phyloP scores from a whole-genome alignment of 805 yeast genomes.

The Cyberlindnera xylosilytica region DNA sequence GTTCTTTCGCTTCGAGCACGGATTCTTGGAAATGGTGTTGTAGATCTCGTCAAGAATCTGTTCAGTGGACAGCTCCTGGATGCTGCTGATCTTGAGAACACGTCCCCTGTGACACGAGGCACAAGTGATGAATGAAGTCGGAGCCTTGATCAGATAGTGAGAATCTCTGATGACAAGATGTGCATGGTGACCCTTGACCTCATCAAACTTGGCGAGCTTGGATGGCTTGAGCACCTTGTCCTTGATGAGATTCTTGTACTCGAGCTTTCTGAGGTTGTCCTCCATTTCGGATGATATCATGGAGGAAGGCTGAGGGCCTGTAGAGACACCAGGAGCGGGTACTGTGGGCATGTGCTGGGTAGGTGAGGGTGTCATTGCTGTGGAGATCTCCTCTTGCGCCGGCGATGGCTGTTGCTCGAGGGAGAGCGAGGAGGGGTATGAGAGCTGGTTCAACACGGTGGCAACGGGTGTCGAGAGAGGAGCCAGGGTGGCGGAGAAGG shows the following conservation, averaged over 20 bases:
- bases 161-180: constrained; percentile 30
- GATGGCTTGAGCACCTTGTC: constrained; percentile 28
- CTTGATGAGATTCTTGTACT: constrained; percentile 26
- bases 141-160: constrained; percentile 24
- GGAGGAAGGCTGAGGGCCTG: too few species aligned
- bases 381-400: too few species aligned
- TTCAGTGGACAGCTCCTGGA: constrained; percentile 21
- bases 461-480: neutral
- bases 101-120: constrained; percentile 29
- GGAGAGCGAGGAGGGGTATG: constrained; percentile 1
- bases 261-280: constrained; percentile 21
- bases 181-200: constrained; percentile 22
- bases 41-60: constrained; percentile 24
- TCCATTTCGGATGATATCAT: constrained; percentile 8
- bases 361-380: too few species aligned
- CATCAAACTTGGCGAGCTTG: constrained; percentile 16
- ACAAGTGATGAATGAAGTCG: constrained; percentile 28
- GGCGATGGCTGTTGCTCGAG: too few species aligned
- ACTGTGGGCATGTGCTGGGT: neutral
- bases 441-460: constrained; percentile 1
- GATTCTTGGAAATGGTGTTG: constrained; percentile 21
- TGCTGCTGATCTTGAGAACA: constrained; percentile 23
- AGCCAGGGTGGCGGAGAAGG: too few species aligned
- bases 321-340: neutral
- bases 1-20: constrained; percentile 25